Conservation (phyloP, 2,329 filamentous ascomycete genomes). For the Dendrostoma leiphaemia region DNA sequence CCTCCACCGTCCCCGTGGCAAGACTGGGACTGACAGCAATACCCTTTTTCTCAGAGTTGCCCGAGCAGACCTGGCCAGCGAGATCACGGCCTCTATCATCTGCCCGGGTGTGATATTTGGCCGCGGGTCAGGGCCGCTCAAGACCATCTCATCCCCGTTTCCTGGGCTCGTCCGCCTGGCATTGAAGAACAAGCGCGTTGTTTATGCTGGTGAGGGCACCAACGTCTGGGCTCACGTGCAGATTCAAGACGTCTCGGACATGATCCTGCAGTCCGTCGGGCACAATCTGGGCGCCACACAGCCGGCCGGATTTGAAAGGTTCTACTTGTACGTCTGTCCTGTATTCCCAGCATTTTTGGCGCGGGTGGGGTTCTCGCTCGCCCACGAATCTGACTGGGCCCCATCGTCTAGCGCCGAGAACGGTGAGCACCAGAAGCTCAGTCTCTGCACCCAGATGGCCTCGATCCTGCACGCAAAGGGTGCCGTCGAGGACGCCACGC, state of each 20-base stretch:
- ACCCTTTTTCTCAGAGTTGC: not conserved
- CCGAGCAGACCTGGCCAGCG: not conserved
- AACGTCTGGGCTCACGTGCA: conserved; percentile 6
- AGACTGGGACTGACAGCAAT: not conserved
- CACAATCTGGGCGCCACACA: not conserved
- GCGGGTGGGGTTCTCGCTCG: no score
- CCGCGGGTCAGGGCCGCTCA: not conserved
- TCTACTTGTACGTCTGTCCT: not conserved
- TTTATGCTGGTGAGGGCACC: conserved; percentile 2
- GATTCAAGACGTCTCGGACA: not conserved
- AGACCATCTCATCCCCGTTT: conserved; percentile 4
- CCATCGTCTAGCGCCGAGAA: not conserved
- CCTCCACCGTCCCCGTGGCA: not conserved
- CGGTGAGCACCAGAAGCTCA: conserved; percentile 8
- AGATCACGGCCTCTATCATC: conserved; percentile 6
- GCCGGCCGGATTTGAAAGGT: conserved; percentile 2
- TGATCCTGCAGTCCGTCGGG: not conserved
- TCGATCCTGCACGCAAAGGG: not conserved
- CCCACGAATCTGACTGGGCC: not conserved
- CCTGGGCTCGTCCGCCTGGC: conserved; percentile 1
- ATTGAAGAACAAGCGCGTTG: conserved; percentile 1
- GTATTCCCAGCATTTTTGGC: no score
- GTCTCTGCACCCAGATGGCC: conserved; percentile 1
- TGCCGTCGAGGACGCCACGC: not conserved
- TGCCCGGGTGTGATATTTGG: conserved; percentile 7